Evolutionary conservation across 306 rosid genomes (phyloP).

Genomic region (Purshia tridentata): DNA sequence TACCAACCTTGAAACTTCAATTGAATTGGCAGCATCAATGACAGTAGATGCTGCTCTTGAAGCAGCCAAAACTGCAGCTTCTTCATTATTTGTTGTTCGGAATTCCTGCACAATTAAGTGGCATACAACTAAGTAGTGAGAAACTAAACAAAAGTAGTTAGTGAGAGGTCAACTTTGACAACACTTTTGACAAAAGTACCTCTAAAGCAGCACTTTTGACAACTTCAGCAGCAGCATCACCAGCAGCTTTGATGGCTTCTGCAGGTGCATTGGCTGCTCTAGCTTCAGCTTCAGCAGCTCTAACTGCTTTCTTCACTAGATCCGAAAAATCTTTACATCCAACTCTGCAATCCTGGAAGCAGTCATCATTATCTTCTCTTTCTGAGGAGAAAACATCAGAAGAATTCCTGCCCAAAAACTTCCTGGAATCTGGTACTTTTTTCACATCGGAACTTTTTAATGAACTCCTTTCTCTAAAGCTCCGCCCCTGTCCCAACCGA

Average conservation of each 20-base stretch:
- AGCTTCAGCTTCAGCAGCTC: slow-evolving; percentile 93
- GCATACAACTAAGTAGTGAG: slow-evolving; percentile 20
- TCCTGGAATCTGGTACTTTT: slow-evolving; percentile 58
- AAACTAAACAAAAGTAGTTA: background rate
- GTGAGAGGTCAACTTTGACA: too few relatives aligned
- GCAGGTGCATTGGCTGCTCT: slow-evolving; percentile 89
- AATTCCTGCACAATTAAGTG: slow-evolving; percentile 58
- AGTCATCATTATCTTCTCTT: slow-evolving; percentile 81
- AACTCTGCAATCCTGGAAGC: slow-evolving; percentile 73
- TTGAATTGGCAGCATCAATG: slow-evolving; percentile 83
- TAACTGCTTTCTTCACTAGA: slow-evolving; percentile 78
- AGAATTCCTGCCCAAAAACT: slow-evolving; percentile 38
- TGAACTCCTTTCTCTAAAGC: slow-evolving; percentile 56
- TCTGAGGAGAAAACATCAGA: slow-evolving; percentile 48
- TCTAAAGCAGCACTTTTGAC: slow-evolving; percentile 94
- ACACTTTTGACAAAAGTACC: too few relatives aligned
- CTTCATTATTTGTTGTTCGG: slow-evolving; percentile 61
- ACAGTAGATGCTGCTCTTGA: slow-evolving; percentile 87
- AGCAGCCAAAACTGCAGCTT: slow-evolving; percentile 85
- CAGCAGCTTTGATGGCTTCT: slow-evolving; percentile 93
- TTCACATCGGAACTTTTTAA: slow-evolving; percentile 52
- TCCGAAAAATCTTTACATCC: slow-evolving; percentile 77
- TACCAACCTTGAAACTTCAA: slow-evolving; percentile 79
- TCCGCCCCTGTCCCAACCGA: slow-evolving; percentile 61
- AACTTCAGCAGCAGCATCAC: slow-evolving; percentile 94